Evolutionary conservation across 192 early-diverging fungal species (phyloP), one percentile per base, ranked within the genome.

Genomic region (Backusella morwellensis): DNA sequence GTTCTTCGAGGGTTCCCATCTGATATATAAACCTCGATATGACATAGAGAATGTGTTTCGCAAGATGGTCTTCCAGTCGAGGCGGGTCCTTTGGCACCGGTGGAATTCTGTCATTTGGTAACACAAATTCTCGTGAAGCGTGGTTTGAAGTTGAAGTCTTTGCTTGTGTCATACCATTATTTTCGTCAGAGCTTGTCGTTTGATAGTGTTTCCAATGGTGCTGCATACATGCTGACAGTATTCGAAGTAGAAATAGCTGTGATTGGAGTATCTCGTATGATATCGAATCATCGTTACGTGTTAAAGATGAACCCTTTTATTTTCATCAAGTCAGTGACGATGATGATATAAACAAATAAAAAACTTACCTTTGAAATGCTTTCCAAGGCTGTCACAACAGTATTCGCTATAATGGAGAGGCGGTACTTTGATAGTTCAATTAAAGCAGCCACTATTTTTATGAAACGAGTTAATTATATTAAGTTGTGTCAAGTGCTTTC

Each of bases 191-290:
- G 34, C 34, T 35, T 0, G 67, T 6, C 2, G 67, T 6, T 19
- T 72, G 70, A 35, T 41, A 34, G 7, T 72, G 42, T 17, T 44
- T 81, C 95, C 95, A 96, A 77, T 93, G 86, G 68, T 89, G 91
- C 42, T 93, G 89, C 91, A 95, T 94, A 77, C 94, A 95, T 70
- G 89, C 90, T 12, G 92, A 92, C 34, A 96, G 80, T 36, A 97
- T 85, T 71, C 92, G 86, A 67, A 96, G 85, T 34, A 96, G 78
- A 77, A 94, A 93, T 14, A 93, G 84, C 81, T 95, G 94, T 21
- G 94, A 95, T 74, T 97, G 92, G 73, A 94, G 86, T 21, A 91
- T 77, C 40, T 94, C 86, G 12, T 82, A 73, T 8, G 90, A 85
- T 17, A 87, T 71, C 19, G 59, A 70, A 2, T 88, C 82, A 67